phyloP scores from a whole-genome alignment of 208 protist species.

The Trypanosoma cruzi region DNA sequence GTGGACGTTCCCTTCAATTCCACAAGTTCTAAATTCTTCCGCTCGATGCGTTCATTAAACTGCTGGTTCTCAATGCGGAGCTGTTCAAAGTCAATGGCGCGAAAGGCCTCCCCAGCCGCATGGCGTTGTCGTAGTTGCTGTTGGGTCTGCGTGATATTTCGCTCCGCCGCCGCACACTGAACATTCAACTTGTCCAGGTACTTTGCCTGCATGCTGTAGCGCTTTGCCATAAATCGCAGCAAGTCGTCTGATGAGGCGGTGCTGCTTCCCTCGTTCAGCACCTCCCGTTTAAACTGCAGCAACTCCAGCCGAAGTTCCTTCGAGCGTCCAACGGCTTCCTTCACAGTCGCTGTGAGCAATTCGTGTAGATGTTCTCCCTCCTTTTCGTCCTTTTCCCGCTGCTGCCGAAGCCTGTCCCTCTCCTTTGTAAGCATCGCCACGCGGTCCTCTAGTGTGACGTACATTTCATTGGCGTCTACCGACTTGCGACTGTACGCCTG shows the following conservation, averaged over 20 bases:
- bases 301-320: conserved; percentile 79
- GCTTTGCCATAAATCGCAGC: conserved; percentile 81
- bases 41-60: conserved; percentile 94
- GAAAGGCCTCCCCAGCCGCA: conserved; percentile 92
- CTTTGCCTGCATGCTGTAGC: conserved; percentile 57
- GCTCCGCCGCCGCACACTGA: conserved; percentile 80
- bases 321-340: conserved; percentile 68
- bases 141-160: conserved; percentile 82
- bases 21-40: conserved; percentile 94
- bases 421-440: conserved; percentile 62
- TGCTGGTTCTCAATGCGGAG: conserved; percentile 97
- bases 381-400: conserved; percentile 48
- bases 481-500: conserved; percentile 59
- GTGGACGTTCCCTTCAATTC: conserved; percentile 95
- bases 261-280: conserved; percentile 35
- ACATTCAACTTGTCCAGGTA: conserved; percentile 88
- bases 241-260: conserved; percentile 82
- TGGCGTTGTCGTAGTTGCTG: conserved; percentile 88
- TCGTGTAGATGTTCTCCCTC: conserved; percentile 64
- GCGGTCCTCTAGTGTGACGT: conserved; percentile 78
- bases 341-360: conserved; percentile 67
- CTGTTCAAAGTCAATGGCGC: conserved; percentile 96
- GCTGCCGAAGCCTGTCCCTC: conserved; percentile 40
- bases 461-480: conserved; percentile 34
- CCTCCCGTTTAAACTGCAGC: conserved; percentile 74